Percentiles rank a stretch among this genome's conserved stretches.
Evolutionary conservation across 1,139 yeast species (phyloP).

Genomic region (Candida sp.): DNA sequence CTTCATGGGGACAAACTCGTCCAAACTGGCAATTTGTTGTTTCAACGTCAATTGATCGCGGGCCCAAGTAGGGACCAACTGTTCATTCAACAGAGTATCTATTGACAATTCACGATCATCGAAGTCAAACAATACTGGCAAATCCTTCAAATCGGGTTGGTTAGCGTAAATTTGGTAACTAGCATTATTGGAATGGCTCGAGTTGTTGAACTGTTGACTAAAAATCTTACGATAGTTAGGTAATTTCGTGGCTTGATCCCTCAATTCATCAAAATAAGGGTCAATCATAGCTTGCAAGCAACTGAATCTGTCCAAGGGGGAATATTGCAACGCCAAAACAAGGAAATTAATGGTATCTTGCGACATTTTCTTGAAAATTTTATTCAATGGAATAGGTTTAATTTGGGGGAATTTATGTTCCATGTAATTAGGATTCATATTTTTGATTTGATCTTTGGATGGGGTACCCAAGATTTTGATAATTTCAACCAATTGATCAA

Average conservation of each 20-base stretch:
- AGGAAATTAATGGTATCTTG: constrained; percentile 64
- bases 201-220: constrained; percentile 30
- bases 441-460: constrained; percentile 82
- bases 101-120: constrained; percentile 47
- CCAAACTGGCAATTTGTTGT: constrained; percentile 19
- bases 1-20: constrained; percentile 33
- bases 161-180: constrained; percentile 34
- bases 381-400: constrained; percentile 84
- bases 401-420: constrained; percentile 97
- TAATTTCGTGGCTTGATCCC: constrained; percentile 49
- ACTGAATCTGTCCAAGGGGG: constrained; percentile 68
- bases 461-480: constrained; percentile 97
- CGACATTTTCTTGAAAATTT: constrained; percentile 71
- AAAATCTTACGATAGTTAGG: constrained; percentile 52
- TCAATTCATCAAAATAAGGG: constrained; percentile 74
- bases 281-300: constrained; percentile 69
- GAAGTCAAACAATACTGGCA: constrained; percentile 49
- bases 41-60: constrained; percentile 23
- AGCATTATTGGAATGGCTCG: constrained; percentile 19
- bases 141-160: constrained; percentile 40
- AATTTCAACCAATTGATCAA: constrained; percentile 95
- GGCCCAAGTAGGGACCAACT: constrained; percentile 36
- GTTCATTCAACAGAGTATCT: constrained; percentile 29
- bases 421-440: constrained; percentile 97
- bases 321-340: constrained; percentile 62